Evolutionary conservation across 108 stramenopile genomes (phyloP).

Genomic region (Cyclotella kingstonii): DNA sequence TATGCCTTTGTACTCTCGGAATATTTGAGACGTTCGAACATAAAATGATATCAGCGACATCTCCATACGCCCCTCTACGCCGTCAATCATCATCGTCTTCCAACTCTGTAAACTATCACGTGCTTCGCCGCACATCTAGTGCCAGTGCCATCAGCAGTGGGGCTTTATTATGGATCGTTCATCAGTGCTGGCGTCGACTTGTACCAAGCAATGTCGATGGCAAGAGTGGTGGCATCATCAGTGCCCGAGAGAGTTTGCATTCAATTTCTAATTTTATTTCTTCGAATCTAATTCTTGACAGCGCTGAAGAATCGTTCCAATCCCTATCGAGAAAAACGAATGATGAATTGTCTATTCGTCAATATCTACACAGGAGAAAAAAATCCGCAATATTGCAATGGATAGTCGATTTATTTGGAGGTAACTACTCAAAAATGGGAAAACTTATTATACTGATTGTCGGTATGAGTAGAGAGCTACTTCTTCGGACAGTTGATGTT

Average conservation of each 20-base stretch:
- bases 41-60: constrained; percentile 18
- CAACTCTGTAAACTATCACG: background rate
- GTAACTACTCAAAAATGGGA: constrained; percentile 21
- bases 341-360: background rate
- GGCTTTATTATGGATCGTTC: background rate
- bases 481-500: constrained; percentile 29
- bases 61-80: constrained; percentile 40
- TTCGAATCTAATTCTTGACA: constrained; percentile 6
- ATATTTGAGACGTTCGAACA: too few relatives aligned
- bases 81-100: constrained; percentile 27
- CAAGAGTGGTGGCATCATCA: background rate
- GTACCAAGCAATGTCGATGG: background rate
- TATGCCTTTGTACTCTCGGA: too few relatives aligned
- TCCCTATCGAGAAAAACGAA: too few relatives aligned
- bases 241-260: background rate
- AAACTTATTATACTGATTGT: constrained; percentile 10
- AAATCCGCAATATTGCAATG: constrained; percentile 19
- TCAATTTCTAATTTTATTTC: background rate
- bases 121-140: constrained; percentile 9
- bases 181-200: constrained; percentile 4
- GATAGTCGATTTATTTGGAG: constrained; percentile 23
- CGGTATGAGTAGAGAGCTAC: constrained; percentile 16
- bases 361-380: background rate
- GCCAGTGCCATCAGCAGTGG: background rate
- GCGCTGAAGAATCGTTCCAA: background rate